Evolutionary conservation across 164 flowering plant genomes (phyloP).

Genomic region (Tetracentron sinense): DNA sequence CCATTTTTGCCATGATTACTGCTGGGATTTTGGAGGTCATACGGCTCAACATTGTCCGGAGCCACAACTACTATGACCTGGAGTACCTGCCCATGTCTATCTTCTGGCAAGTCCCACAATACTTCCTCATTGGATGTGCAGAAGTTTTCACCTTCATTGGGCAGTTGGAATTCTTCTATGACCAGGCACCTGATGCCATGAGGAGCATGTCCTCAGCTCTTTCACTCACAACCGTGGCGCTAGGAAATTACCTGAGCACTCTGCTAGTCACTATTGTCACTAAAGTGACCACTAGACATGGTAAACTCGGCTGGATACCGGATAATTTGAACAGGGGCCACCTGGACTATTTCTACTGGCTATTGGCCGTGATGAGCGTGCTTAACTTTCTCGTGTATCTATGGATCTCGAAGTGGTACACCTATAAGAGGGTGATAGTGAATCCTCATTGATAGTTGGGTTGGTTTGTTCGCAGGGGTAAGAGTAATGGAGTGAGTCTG

Average conservation of each 20-base stretch:
- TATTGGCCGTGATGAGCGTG: no score
- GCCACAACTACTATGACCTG: conserved; percentile 27
- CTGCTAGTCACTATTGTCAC: conserved; percentile 38
- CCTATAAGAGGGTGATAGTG: no score
- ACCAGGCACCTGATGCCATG: conserved; percentile 56
- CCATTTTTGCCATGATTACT: conserved; percentile 33
- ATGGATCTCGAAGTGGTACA: no score
- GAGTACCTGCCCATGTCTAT: conserved; percentile 29
- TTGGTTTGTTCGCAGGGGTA: no score
- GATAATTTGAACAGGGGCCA: no score
- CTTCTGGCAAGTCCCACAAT: conserved; percentile 52
- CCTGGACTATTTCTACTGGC: no score
- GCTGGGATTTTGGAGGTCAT: conserved; percentile 32
- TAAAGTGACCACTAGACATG: conserved; percentile 23
- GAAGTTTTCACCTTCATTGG: conserved; percentile 52
- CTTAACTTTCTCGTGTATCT: no score
- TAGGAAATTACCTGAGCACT: conserved; percentile 43
- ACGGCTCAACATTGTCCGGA: conserved; percentile 27
- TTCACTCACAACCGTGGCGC: conserved; percentile 35
- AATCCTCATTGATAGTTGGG: no score
- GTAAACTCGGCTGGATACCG: conserved; percentile 52
- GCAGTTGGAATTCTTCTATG: conserved; percentile 52
- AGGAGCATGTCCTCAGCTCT: conserved; percentile 47
- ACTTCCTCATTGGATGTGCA: conserved; percentile 45
- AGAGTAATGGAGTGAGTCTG: no score